These are phyloP conservation scores for Plasmodium ovale DNA, from an alignment of 169 alveolate genomes.

Conservation along the genomic window DNA sequence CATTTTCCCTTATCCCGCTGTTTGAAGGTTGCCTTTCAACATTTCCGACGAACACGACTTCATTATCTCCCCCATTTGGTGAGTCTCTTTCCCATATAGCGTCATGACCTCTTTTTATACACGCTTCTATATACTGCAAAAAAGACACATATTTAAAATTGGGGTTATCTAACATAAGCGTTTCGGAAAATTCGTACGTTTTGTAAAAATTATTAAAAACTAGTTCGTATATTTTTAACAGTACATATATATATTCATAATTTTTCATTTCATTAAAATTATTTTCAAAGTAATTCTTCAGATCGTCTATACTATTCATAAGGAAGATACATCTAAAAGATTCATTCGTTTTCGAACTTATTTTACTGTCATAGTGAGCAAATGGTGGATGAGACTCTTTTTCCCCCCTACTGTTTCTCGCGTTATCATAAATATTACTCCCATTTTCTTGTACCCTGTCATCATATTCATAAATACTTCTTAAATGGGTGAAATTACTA, in stretches of 20 bases:
- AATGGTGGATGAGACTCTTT: neutral
- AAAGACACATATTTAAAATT: conserved; percentile 31
- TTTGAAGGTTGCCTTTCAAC: neutral
- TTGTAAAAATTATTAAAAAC: conserved; percentile 35
- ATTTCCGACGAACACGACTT: conserved; percentile 9
- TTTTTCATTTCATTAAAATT: conserved; percentile 54
- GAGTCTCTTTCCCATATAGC: neutral
- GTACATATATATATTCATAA: conserved; percentile 41
- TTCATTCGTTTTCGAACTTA: neutral
- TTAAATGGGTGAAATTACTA: conserved; percentile 24
- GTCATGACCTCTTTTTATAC: neutral
- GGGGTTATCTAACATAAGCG: conserved; percentile 43
- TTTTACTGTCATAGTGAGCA: neutral
- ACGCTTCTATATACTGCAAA: conserved; percentile 25
- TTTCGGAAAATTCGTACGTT: conserved; percentile 22
- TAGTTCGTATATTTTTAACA: conserved; percentile 73
- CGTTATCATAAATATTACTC: neutral
- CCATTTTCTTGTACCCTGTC: neutral
- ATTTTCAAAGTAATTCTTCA: conserved; percentile 25
- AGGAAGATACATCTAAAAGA: neutral
- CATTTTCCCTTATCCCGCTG: neutral
- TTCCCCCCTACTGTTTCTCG: neutral
- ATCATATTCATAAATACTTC: conserved; percentile 60
- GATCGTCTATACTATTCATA: conserved; percentile 31
- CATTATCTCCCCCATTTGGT: neutral